Evolutionary conservation across 75 land plant genomes (phyloP).

Genomic region (Gnetum montanum): DNA sequence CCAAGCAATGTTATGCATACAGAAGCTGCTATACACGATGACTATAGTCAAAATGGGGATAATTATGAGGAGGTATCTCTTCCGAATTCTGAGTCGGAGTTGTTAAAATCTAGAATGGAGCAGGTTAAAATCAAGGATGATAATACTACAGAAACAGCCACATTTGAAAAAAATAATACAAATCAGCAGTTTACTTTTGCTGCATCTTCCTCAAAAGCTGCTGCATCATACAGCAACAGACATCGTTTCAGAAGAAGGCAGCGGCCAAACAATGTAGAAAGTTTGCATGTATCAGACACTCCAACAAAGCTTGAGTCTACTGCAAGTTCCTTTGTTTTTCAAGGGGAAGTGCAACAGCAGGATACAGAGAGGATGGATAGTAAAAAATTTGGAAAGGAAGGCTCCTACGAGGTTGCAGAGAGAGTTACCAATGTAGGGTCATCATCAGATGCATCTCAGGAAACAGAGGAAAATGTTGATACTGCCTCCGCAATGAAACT

Average conservation of each 20-base stretch:
- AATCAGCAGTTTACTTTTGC: conserved; percentile 42
- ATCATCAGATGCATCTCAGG: not conserved
- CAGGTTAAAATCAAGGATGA: conserved; percentile 15
- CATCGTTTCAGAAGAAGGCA: conserved; percentile 32
- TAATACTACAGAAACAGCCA: conserved; percentile 10
- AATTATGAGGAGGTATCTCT: conserved; percentile 7
- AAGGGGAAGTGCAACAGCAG: conserved; percentile 5
- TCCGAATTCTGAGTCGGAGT: conserved; percentile 14
- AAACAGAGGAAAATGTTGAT: not conserved
- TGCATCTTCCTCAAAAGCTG: conserved; percentile 24
- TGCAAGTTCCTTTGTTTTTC: conserved; percentile 7
- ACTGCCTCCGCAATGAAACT: conserved; percentile 11
- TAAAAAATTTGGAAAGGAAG: no score
- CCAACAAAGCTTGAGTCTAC: conserved; percentile 3
- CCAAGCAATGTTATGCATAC: no score
- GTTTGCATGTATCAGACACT: conserved; percentile 6
- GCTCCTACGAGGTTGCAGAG: no score
- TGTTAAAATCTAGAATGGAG: conserved; percentile 14
- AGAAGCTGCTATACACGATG: no score
- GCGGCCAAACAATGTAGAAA: conserved; percentile 19
- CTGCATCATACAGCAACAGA: conserved; percentile 14
- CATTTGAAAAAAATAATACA: conserved; percentile 9
- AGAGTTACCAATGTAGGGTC: not conserved
- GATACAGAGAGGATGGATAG: not conserved
- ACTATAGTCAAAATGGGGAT: no score